Percentiles rank a stretch among this genome's conserved stretches.
phyloP scores from a whole-genome alignment of 2,329 filamentous ascomycete genomes.

The Exophiala dermatitidis region DNA sequence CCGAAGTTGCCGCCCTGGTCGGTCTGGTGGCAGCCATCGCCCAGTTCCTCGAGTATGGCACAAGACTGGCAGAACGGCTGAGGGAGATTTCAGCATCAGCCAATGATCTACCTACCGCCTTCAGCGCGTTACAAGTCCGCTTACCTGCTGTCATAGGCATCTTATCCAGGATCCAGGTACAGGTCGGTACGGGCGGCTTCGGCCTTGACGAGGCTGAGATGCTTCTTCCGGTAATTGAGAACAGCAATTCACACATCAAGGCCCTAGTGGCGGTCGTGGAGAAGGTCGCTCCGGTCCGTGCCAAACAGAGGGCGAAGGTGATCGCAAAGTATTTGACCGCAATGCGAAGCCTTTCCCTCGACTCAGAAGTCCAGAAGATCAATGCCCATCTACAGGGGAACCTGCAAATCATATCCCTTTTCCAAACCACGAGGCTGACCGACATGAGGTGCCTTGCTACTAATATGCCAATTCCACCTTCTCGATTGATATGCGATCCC shows the following conservation, averaged over 20 bases:
- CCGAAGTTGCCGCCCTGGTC: slow-evolving; percentile 11
- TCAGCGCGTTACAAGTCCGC: neutral
- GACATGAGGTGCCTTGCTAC: neutral
- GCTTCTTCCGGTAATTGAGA: neutral
- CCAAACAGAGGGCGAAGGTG: neutral
- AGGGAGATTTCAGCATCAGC: neutral
- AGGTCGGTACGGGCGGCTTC: slow-evolving; percentile 92
- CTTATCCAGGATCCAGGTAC: slow-evolving; percentile 68
- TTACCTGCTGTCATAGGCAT: neutral
- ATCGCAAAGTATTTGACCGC: neutral
- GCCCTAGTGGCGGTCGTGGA: neutral
- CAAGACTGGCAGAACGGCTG: neutral
- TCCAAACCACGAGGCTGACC: neutral
- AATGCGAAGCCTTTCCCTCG: neutral
- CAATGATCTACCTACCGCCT: neutral
- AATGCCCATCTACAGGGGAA: neutral
- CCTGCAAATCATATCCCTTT: neutral
- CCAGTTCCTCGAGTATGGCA: slow-evolving; percentile 3
- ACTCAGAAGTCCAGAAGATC: neutral
- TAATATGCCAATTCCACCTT: too few species aligned
- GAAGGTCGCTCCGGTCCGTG: neutral
- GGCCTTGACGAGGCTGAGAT: slow-evolving; percentile 48
- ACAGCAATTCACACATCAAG: neutral
- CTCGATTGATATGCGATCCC: too few species aligned
- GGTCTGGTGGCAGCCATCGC: slow-evolving; percentile 17